Evolutionary conservation across 2,329 filamentous ascomycete species (phyloP), one percentile per base, ranked within the genome.

Genomic region (Ophiocordyceps robertsii): DNA sequence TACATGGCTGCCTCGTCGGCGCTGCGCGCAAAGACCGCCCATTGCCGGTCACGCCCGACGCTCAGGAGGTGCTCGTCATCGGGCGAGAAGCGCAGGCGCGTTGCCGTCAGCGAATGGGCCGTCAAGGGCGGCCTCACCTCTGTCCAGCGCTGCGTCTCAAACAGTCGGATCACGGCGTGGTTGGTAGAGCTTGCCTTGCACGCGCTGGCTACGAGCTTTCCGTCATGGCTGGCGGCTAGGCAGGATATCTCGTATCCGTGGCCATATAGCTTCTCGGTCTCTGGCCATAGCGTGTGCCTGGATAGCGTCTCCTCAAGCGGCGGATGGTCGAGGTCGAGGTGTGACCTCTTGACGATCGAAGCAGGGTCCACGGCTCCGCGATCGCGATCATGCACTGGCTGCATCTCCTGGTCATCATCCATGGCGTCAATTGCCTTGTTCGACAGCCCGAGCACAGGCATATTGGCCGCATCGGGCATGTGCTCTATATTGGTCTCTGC

Each of bases 161-260:
- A 96, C 8, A 98, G 62, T 17, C 92, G 79, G 53, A 98, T 86
- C 33, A 96, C 89, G 37, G 92, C 92, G 58, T 98, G 92, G 59
- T 95, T 92, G 44, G 90, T 71, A 1, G 88, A 93, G 56, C 82
- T 94, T 16, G 92, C 92, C 55, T 84, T 86, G 67, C 92, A 98
- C 2, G 92, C 88, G 42, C 89, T 95, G 29, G 92, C 92, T 13
- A 98, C 73, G 19, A 95, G 62, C 4, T 63, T 68, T 12, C 84
- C 82, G 52, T 88, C 80, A 55, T 84, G 75, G 54, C 79, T 87
- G 8, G 82, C 75, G 11, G 89, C 84, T 14, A 95, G 76, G 32
- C 86, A 84, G 2, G 87, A 94, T 40, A 98, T 90, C 62, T 98
- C 92, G 63, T 95, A 95, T 29, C 92, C 92, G 63, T 98, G 92